Base-by-base conservation (phyloP, 2,329 filamentous ascomycete species). In the Stromatinia cepivora region DNA sequence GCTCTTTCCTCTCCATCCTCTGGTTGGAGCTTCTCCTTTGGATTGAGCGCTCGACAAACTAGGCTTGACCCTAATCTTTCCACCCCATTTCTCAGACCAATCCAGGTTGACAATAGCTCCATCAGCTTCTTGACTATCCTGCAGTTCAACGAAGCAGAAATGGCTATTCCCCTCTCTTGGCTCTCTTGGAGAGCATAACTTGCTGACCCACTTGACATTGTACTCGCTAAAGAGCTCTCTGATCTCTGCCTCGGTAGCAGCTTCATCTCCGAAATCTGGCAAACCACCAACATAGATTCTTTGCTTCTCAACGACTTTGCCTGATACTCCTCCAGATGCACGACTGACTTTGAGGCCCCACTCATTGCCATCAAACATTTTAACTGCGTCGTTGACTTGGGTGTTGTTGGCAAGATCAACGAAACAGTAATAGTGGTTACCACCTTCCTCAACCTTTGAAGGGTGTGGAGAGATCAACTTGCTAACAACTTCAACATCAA, bases 131-230 rank as follows among this genome's bases (percentile, higher is more conserved):
- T 87, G 83, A 0, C 79, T 77, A 20, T 82, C 85, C 58, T 79
- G 81, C 70, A 90, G 83, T 73, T 90, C 87, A 22, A 90, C 85
- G 71, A 90, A 90, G 73, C 87, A 86, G 78, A 87, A 90, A 78
- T 89, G 84, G 74, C 87, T 82, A 73, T 86, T 84, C 45, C 86
- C 86, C 8, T 0, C 82, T 80, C 58, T 82, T 80, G n/a, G 80
- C 77, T 48, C 80, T 81, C 69, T 82, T 88, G 84, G 87, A 63
- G 83, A 88, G 81, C 85, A 90, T 34, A 79, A 61, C 57, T 77
- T 77, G 71, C 76, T 78, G 42, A 78, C 69, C 13, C 69, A 67
- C 71, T 77, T 81, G 78, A 83, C 76, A 8, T 82, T 78, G 71
- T 82, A 86, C 0, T 78, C 82, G 4, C 78, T 76, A 62, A 88